A percentile compares a stretch with the other conserved stretches of the same genome.
Evolutionary conservation across 2,329 filamentous ascomycete genomes (phyloP).

Genomic region (Rhytidhysteron rufulum): DNA sequence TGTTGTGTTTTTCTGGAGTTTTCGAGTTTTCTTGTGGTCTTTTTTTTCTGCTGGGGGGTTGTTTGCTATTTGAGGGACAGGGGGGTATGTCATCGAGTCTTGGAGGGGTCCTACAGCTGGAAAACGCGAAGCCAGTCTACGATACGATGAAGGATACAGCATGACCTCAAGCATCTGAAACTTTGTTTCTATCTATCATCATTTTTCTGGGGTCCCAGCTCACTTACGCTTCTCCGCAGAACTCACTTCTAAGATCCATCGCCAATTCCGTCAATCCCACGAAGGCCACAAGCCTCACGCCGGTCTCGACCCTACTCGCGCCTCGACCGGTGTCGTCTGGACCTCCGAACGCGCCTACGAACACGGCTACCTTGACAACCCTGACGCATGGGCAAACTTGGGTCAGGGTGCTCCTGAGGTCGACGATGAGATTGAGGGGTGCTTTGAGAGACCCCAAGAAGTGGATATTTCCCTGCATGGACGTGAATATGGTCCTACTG

Average conservation of each 20-base stretch:
- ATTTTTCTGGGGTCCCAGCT: too few relatives aligned
- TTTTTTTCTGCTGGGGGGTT: too few relatives aligned
- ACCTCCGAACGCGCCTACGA: conserved; percentile 82
- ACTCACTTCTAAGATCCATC: conserved; percentile 76
- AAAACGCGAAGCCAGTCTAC: too few relatives aligned
- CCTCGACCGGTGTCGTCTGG: conserved; percentile 94
- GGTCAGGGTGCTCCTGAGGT: conserved; percentile 93
- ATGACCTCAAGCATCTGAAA: too few relatives aligned
- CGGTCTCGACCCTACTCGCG: conserved; percentile 80
- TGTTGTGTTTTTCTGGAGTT: conserved; percentile 13
- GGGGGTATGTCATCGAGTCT: too few relatives aligned
- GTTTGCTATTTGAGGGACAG: too few relatives aligned
- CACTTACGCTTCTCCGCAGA: conserved; percentile 51
- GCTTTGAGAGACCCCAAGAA: conserved; percentile 74
- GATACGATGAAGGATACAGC: too few relatives aligned
- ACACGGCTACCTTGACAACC: conserved; percentile 81
- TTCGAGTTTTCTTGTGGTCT: too few relatives aligned
- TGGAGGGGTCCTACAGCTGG: too few relatives aligned
- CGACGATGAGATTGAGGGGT: conserved; percentile 86
- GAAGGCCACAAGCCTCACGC: conserved; percentile 89
- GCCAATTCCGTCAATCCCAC: conserved; percentile 84
- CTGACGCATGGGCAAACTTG: conserved; percentile 83
- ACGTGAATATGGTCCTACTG: conserved; percentile 86
- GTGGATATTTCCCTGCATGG: conserved; percentile 76
- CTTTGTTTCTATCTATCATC: not conserved